Evolutionary conservation across 345 rosid species (phyloP), one percentile per base, ranked within the genome.

Genomic region (Theobroma cacao): DNA sequence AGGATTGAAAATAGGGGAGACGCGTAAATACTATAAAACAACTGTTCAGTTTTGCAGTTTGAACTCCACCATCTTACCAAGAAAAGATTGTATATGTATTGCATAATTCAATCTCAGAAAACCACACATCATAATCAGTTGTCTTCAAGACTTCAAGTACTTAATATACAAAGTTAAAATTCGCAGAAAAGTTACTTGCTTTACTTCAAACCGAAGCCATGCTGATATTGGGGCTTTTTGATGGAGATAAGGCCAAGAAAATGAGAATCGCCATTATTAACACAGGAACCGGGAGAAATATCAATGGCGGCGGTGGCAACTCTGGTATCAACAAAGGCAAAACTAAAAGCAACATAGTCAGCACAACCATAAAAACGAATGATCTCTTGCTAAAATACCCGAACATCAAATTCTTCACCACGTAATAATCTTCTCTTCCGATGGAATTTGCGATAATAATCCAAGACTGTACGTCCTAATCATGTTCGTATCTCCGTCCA

Each of bases 281-380:
- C 7, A 81, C 77, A 4, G 83, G 83, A 64, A 77, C 26, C 38
- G n/a, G 33, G 62, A 81, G 80, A 20, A 81, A 48, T 14, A 53
- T 8, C 20, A 72, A 72, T 6, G 83, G 83, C 8, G 83, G 83
- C 9, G 83, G 80, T 9, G 77, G 74, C 22, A 81, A 38, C 5
- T 78, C 77, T 15, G 83, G 77, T 47, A 81, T 56, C 52, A 77
- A 69, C 45, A 77, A 64, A 3, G 83, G 83, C 5, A 56, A 58
- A 45, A 72, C 28, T 12, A 81, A 58, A 18, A 81, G 34, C 26
- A 64, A 17, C 2, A 66, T 24, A 18, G 77, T 65, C 10, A 81
- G 30, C 43, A 72, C 34, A 76, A 18, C 61, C 83, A 81, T 76
- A 7, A 72, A 43, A 59, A 28, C 1, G 36, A 66, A 2, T 10